Evolutionary conservation across 1,284 basidiomycete species (phyloP), one percentile per base, ranked within the genome.

Genomic region (Ustanciosporium gigantosporum): DNA sequence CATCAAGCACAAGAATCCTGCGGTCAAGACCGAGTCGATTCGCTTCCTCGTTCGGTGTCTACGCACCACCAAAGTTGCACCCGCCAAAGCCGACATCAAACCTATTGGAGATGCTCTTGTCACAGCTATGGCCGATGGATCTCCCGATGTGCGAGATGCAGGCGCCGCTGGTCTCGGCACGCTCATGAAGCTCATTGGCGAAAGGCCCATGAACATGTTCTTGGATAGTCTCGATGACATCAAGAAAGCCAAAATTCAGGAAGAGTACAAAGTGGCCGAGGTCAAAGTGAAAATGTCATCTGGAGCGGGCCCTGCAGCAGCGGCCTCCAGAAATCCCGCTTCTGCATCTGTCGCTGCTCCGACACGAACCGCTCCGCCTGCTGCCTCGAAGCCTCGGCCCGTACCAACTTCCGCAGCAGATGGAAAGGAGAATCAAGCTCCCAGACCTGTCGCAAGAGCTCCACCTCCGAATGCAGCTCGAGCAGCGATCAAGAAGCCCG

Each of bases 171-270:
- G 88, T 68, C 82, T 98, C 24, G 95, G 94, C 8, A 89, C 87
- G 0, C 81, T 98, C 65, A 94, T 95, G 90, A 96, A 91, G 82
- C 92, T 98, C 82, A 85, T 98, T 13, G 95, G 95, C 20, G 94
- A 98, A 78, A 83, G 95, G 22, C 87, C 89, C 11, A 84, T 99
- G 59, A 91, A 89, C 76, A 88, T 89, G 0, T 83, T 90, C 25
- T 84, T 97, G 81, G 94, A 97, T 58, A 82, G 84, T 21, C 82
- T 98, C 43, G 87, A 91, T 25, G 93, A 97, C 70, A 83, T 96
- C 29, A 84, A 93, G 64, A 94, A 92, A 79, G 84, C 82, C 5
- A 99, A 98, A 79, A 89, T 99, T 47, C 93, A 90, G 79, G 95
- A 97, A 73, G 90, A 74, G 8, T 91, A 85, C 68, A 91, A 89